Evolutionary conservation across 2,329 filamentous ascomycete genomes (phyloP).

Genomic region (Arthroderma sp.): DNA sequence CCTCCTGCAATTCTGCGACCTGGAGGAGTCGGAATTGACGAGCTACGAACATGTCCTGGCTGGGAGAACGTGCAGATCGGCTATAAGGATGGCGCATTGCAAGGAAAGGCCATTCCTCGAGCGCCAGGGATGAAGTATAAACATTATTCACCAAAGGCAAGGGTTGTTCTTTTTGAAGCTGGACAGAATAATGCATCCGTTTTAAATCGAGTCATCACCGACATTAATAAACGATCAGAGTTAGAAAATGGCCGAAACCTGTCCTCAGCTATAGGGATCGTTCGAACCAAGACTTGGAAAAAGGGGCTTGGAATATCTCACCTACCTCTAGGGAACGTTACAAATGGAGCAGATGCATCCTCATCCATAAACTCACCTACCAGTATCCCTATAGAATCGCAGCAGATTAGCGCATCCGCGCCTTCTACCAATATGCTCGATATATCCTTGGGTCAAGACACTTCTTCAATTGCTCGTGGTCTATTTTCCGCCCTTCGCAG

Average conservation of each 20-base stretch:
- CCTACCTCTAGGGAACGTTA: too few relatives aligned
- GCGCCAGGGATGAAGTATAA: conserved; percentile 99
- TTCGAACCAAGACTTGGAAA: conserved; percentile 25
- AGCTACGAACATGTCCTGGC: conserved; percentile 58
- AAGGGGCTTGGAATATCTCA: conserved; percentile 9
- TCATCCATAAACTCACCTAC: not conserved
- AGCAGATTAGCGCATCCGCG: not conserved
- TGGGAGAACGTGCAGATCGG: conserved; percentile 70
- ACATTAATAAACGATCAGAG: conserved; percentile 27
- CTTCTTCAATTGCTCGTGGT: conserved; percentile 65
- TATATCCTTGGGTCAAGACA: conserved; percentile 58
- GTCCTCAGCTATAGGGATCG: conserved; percentile 18
- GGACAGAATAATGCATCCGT: conserved; percentile 25
- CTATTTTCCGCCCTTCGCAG: conserved; percentile 79
- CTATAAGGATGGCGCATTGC: conserved; percentile 64
- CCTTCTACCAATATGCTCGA: conserved; percentile 44
- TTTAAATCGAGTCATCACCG: conserved; percentile 23
- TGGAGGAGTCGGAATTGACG: conserved; percentile 73
- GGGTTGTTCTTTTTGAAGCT: conserved; percentile 69
- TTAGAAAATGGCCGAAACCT: conserved; percentile 14
- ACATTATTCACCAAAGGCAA: conserved; percentile 87
- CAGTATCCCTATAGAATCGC: not conserved
- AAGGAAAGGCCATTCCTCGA: conserved; percentile 54
- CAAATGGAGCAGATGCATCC: not conserved
- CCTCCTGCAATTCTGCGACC: conserved; percentile 76